These are phyloP conservation scores for Trypanosoma scelopori DNA, from an alignment of 208 protist species.

Conservation along the genomic window DNA sequence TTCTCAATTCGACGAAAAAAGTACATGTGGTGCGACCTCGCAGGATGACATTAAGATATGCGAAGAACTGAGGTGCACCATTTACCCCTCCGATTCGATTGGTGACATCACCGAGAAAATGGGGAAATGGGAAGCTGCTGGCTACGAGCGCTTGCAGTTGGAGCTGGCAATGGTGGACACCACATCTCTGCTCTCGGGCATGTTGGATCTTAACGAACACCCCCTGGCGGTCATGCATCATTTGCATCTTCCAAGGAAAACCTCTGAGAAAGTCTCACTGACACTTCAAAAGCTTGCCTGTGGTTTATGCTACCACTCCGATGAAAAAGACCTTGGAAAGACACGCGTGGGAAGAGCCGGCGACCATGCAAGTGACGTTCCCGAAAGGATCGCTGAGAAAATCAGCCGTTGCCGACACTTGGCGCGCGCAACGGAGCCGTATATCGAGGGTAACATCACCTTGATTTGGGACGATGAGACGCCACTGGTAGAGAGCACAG, in stretches of 20 bases:
- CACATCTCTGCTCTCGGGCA: constrained; percentile 45
- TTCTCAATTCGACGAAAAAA: constrained; percentile 19
- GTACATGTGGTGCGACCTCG: constrained; percentile 59
- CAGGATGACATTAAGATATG: constrained; percentile 55
- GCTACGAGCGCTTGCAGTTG: constrained; percentile 73
- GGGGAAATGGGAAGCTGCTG: constrained; percentile 71
- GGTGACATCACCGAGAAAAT: constrained; percentile 69
- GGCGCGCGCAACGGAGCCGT: constrained; percentile 4
- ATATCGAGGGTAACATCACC: constrained; percentile 29
- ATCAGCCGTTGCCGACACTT: constrained; percentile 21
- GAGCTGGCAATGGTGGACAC: constrained; percentile 79
- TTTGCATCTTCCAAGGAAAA: constrained; percentile 35
- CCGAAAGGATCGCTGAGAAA: not conserved
- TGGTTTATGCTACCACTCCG: constrained; percentile 47
- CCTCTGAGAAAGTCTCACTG: constrained; percentile 43
- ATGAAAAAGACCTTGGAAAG: constrained; percentile 19
- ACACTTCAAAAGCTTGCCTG: constrained; percentile 63
- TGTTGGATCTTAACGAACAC: constrained; percentile 53
- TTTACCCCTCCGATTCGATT: constrained; percentile 75
- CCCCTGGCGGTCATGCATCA: constrained; percentile 47
- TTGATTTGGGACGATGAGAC: constrained; percentile 24
- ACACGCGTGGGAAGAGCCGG: not conserved
- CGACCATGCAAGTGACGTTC: not conserved
- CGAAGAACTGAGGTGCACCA: constrained; percentile 65
- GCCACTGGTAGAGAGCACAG: constrained; percentile 20